These are phyloP conservation scores for Ascochyta koolunga DNA, from an alignment of 2,329 filamentous ascomycete genomes.

Conservation along the genomic window DNA sequence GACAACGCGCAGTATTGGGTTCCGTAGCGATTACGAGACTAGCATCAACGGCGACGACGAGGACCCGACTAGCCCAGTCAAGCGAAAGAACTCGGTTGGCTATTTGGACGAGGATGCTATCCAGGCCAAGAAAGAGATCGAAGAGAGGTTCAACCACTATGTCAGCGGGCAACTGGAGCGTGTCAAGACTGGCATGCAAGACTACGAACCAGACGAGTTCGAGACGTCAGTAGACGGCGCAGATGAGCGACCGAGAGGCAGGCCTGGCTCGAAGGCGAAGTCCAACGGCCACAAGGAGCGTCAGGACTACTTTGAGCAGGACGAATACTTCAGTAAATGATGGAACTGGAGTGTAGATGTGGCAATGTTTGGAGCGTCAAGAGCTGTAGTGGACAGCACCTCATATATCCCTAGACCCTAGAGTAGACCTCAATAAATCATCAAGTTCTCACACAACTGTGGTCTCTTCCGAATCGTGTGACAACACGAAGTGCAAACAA, in stretches of 20 bases:
- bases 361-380: conserved; percentile 9
- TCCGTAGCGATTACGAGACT: conserved; percentile 74
- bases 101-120: conserved; percentile 60
- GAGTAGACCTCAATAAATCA: conserved; percentile 23
- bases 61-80: conserved; percentile 30
- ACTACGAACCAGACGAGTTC: conserved; percentile 66
- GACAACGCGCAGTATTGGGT: conserved; percentile 81
- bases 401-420: conserved; percentile 29
- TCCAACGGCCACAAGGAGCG: conserved; percentile 33
- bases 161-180: conserved; percentile 80
- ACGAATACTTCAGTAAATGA: conserved; percentile 36
- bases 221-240: conserved; percentile 61
- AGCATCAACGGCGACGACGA: conserved; percentile 47
- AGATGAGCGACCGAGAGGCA: conserved; percentile 17
- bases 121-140: conserved; percentile 44
- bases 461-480: conserved; percentile 1
- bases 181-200: conserved; percentile 66
- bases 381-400: conserved; percentile 13
- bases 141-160: conserved; percentile 76
- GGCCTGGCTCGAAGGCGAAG: conserved; percentile 19
- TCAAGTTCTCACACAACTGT: not conserved
- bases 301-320: conserved; percentile 39
- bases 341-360: not conserved
- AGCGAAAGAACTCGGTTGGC: conserved; percentile 55
- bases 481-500: not conserved